Percentiles rank a stretch among this genome's conserved stretches.
phyloP scores from a whole-genome alignment of 306 rosid genomes.

The Betula pendula region DNA sequence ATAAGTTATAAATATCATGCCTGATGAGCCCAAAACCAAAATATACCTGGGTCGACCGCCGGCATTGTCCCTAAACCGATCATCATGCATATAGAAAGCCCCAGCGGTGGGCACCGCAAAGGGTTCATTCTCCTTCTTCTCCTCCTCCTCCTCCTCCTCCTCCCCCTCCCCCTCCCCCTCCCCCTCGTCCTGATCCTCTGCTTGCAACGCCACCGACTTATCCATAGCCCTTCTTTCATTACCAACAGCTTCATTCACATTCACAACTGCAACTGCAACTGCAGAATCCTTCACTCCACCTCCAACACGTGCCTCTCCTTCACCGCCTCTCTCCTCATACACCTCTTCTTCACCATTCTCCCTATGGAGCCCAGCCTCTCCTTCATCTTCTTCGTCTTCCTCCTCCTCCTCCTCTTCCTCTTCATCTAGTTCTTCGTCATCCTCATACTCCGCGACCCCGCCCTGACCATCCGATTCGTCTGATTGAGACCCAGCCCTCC shows the following conservation, averaged over 20 bases:
- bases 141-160: constrained; percentile 22
- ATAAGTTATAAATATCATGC: not conserved
- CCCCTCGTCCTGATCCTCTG: constrained; percentile 18
- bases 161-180: constrained; percentile 4
- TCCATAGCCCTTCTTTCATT: constrained; percentile 43
- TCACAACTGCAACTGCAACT: constrained; percentile 17
- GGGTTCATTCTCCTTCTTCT: constrained; percentile 93
- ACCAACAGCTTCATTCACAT: constrained; percentile 38
- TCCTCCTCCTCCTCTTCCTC: constrained; percentile 50
- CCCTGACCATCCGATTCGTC: constrained; percentile 83
- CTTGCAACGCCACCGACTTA: constrained; percentile 41
- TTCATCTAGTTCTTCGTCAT: constrained; percentile 55
- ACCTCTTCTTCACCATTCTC: constrained; percentile 25
- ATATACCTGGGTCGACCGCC: constrained; percentile 76
- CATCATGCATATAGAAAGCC: constrained; percentile 96
- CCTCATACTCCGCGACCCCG: constrained; percentile 80
- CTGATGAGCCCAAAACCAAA: constrained; percentile 6
- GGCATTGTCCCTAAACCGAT: constrained; percentile 80
- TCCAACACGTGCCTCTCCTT: constrained; percentile 31
- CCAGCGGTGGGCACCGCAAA: constrained; percentile 98
- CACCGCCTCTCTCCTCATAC: constrained; percentile 39
- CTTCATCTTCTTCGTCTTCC: constrained; percentile 35
- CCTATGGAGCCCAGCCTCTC: constrained; percentile 31
- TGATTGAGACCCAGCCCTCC: constrained; percentile 46
- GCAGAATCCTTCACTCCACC: constrained; percentile 34